These are phyloP conservation scores for Termitomyces sp. DNA, from an alignment of 1,284 basidiomycete genomes.

Conservation along the genomic window DNA sequence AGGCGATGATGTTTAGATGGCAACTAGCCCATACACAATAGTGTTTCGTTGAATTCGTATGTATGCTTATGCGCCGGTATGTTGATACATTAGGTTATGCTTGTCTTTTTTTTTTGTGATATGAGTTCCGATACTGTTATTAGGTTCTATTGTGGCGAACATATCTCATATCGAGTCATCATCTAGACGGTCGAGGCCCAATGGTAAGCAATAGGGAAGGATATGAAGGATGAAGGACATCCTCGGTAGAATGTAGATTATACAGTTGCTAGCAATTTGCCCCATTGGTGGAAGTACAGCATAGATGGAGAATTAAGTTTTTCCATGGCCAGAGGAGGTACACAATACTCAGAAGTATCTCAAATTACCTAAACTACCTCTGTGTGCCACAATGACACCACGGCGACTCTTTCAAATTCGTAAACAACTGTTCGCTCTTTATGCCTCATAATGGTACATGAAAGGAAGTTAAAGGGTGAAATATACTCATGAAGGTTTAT, in stretches of 20 bases:
- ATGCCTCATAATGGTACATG: too few species aligned
- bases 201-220: neutral
- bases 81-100: neutral
- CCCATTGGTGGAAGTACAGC: neutral
- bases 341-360: too few species aligned
- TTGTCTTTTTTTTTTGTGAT: neutral
- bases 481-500: too few species aligned
- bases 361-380: too few species aligned
- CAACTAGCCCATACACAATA: neutral
- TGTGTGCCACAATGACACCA: too few species aligned
- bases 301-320: neutral
- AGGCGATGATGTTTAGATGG: conserved; percentile 21
- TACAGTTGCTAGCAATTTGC: neutral
- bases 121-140: neutral
- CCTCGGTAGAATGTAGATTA: neutral
- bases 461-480: too few species aligned
- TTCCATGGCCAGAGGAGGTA: too few species aligned
- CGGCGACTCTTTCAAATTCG: too few species aligned
- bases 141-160: neutral
- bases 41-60: neutral
- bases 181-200: neutral
- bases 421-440: too few species aligned
- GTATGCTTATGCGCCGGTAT: neutral
- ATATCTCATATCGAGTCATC: neutral
- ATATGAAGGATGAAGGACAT: neutral